phyloP scores from a whole-genome alignment of 495 filamentous ascomycete genomes.

The Trypethelium eluteriae region DNA sequence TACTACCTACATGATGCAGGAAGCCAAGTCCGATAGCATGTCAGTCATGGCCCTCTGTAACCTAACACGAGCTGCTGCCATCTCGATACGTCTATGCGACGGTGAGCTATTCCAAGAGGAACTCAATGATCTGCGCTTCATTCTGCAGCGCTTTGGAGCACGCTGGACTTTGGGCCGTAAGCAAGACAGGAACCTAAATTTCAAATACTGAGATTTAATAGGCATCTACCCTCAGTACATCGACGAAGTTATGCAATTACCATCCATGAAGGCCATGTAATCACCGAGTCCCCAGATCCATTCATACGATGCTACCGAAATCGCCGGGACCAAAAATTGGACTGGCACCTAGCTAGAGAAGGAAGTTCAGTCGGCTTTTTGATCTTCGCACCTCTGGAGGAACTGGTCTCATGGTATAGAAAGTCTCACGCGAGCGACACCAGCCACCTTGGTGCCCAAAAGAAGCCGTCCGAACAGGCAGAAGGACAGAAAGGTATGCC shows the following conservation, averaged over 20 bases:
- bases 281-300: background rate
- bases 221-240: background rate
- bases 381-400: background rate
- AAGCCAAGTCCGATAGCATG: constrained; percentile 1
- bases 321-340: background rate
- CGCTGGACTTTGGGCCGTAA: constrained; percentile 5
- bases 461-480: background rate
- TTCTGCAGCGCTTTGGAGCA: constrained; percentile 1
- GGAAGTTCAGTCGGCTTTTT: background rate
- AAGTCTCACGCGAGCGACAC: background rate
- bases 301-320: background rate
- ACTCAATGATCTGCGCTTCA: constrained; percentile 2
- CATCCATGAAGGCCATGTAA: background rate
- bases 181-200: background rate
- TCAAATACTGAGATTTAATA: background rate
- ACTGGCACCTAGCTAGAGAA: background rate
- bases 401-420: background rate
- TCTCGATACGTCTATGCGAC: background rate
- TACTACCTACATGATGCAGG: background rate
- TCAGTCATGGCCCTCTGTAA: background rate
- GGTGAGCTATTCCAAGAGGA: background rate
- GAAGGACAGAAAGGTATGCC: background rate
- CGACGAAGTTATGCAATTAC: background rate
- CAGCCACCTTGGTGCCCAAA: background rate
- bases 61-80: background rate